phyloP scores from a whole-genome alignment of 305 asterid species.

The Fraxinus albicans region DNA sequence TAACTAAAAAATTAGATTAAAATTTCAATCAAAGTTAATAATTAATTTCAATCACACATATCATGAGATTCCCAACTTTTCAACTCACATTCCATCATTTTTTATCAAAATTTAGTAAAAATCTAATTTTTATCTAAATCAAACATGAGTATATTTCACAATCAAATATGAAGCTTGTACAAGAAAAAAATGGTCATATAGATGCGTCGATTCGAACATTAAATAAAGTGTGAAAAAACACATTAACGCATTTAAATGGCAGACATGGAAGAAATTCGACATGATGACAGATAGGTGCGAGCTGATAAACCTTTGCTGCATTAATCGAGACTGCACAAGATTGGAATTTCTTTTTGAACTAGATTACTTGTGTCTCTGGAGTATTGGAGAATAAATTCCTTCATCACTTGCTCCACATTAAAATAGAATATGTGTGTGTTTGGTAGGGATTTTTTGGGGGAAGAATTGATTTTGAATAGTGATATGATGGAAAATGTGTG shows the following conservation, averaged over 20 bases:
- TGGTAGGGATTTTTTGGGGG: too few relatives aligned
- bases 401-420: not conserved
- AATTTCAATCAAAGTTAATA: too few relatives aligned
- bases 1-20: not conserved
- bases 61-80: not conserved
- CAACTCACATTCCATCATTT: not conserved
- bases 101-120: not conserved
- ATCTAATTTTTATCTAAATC: not conserved
- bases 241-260: not conserved
- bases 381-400: not conserved
- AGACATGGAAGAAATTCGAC: not conserved
- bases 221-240: not conserved
- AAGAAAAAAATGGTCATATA: not conserved
- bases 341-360: conserved; percentile 10
- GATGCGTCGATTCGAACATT: not conserved
- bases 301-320: conserved; percentile 4
- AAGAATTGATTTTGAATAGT: too few relatives aligned
- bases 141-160: not conserved
- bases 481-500: too few relatives aligned
- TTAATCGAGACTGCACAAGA: not conserved
- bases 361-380: not conserved
- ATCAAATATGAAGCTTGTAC: not conserved
- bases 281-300: not conserved
- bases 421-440: conserved; percentile 1
- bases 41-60: too few relatives aligned